Percentiles rank a stretch among this genome's conserved stretches.
Conservation (phyloP, 768 basidiomycete genomes). For the Pisolithus tinctorius region DNA sequence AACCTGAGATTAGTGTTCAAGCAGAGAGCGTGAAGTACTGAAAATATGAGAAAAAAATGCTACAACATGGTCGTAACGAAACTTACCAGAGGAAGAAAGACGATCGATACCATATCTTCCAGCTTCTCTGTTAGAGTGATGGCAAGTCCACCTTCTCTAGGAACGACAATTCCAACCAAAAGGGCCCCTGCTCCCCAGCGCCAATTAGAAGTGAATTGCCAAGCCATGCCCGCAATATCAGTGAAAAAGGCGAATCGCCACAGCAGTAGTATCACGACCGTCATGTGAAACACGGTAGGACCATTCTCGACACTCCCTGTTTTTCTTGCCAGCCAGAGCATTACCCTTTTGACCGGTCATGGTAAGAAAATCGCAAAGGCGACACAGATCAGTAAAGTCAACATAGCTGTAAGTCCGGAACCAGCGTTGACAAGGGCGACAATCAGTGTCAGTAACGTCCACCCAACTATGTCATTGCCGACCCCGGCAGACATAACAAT, state of each 20-base stretch:
- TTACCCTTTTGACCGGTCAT: slow-evolving; percentile 51
- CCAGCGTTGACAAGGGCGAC: slow-evolving; percentile 90
- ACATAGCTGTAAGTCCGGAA: slow-evolving; percentile 77
- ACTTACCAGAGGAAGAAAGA: slow-evolving; percentile 77
- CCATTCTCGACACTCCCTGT: slow-evolving; percentile 80
- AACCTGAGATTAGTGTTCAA: slow-evolving; percentile 84
- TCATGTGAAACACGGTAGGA: slow-evolving; percentile 88
- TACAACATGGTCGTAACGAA: background rate
- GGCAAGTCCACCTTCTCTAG: slow-evolving; percentile 81
- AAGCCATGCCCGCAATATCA: slow-evolving; percentile 64
- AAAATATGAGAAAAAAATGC: background rate
- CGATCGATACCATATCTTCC: slow-evolving; percentile 90
- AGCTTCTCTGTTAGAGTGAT: slow-evolving; percentile 89
- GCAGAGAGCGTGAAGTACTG: slow-evolving; percentile 90
- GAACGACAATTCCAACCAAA: slow-evolving; percentile 73
- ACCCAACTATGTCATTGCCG: slow-evolving; percentile 81
- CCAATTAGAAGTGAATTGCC: background rate
- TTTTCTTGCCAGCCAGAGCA: slow-evolving; percentile 66
- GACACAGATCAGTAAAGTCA: slow-evolving; percentile 72
- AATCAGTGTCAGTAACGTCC: slow-evolving; percentile 83
- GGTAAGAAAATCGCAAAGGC: slow-evolving; percentile 78
- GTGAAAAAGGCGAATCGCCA: slow-evolving; percentile 92
- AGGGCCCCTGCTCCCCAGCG: slow-evolving; percentile 53
- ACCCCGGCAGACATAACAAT: slow-evolving; percentile 92
- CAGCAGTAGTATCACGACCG: slow-evolving; percentile 66